Base-by-base conservation (phyloP, 2,329 filamentous ascomycete genomes). In the Raffaelea ambrosiae region DNA sequence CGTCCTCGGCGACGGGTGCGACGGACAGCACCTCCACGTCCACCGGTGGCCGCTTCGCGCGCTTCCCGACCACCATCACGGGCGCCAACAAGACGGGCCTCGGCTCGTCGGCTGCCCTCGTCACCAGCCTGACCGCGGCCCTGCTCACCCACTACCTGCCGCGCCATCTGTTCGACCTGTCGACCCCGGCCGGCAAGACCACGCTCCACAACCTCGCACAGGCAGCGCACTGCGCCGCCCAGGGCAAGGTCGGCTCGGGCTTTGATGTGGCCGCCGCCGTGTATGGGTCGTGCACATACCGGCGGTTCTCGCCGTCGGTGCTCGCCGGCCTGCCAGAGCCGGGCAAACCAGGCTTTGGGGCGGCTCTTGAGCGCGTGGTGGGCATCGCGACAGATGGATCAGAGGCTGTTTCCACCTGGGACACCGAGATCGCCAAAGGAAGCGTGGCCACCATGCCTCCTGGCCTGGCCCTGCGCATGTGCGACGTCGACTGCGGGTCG, bases 251-350 rank as follows among this genome's bases (percentile, higher is more conserved):
- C 18, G 93, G 93, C 44, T 93, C 86, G 1, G 93, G 93, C 19
- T 98, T 98, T 63, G 93, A 98, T 62, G 86, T 98, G 46, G 93
- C 91, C 0, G 84, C 86, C 22, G 93, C 93, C 18, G 88, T 95
- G 16, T 96, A 88, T 64, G 93, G 93, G 16, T 90, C 87, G 16
- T 95, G 88, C 63, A 72, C 86, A 11, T 98, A 98, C 73, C 79
- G 85, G 19, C 84, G 93, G n/a, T 98, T 98, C 70, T 91, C 87
- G 0, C 90, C 93, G 0, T 70, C 74, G 0, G 72, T 95, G 13
- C 74, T 98, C 2, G 71, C 75, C 46, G 66, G 64, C 1, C 65
- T 94, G 4, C 84, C 84, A 1, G 81, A 86, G 51, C 74, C 83
- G 0, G 84, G 83, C 1, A 66, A 74, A 0, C 66, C 78, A 0